phyloP scores from a whole-genome alignment of 805 yeast species.

The Lipomyces yamanashiensis region DNA sequence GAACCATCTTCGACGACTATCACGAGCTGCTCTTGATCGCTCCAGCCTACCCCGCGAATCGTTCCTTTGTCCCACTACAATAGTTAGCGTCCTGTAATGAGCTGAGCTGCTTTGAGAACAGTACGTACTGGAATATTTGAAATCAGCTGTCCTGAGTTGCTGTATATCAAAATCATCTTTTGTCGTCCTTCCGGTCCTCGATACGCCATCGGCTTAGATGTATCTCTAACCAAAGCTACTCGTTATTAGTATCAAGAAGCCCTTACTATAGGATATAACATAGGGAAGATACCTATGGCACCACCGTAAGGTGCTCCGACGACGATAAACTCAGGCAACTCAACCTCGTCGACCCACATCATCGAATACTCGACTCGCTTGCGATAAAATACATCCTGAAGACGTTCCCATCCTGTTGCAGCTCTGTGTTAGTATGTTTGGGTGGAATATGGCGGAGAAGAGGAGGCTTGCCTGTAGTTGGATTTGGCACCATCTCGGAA shows the following conservation, averaged over 20 bases:
- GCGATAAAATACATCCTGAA: conserved; percentile 71
- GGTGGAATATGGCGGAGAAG: conserved; percentile 33
- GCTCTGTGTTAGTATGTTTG: conserved; percentile 21
- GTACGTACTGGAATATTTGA: conserved; percentile 34
- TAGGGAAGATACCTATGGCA: conserved; percentile 50
- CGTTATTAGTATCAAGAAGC: conserved; percentile 16
- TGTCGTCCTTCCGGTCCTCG: conserved; percentile 36
- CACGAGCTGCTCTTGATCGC: conserved; percentile 57
- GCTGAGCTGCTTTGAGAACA: not conserved
- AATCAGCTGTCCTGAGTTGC: conserved; percentile 44
- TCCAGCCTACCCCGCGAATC: conserved; percentile 60
- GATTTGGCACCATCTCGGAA: conserved; percentile 54
- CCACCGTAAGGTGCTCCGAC: conserved; percentile 60
- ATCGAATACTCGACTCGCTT: conserved; percentile 37
- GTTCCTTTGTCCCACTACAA: conserved; percentile 52
- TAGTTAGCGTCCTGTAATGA: conserved; percentile 9
- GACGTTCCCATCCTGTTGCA: conserved; percentile 70
- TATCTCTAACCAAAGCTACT: conserved; percentile 36
- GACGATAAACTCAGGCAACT: conserved; percentile 52
- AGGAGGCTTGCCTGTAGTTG: conserved; percentile 52
- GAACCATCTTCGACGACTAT: conserved; percentile 59
- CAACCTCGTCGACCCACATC: conserved; percentile 44
- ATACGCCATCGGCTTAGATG: conserved; percentile 32
- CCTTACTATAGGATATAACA: not conserved
- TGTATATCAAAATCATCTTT: conserved; percentile 41